phyloP scores from a whole-genome alignment of 2,329 filamentous ascomycete genomes.

The Endoconidiophora laricicola region DNA sequence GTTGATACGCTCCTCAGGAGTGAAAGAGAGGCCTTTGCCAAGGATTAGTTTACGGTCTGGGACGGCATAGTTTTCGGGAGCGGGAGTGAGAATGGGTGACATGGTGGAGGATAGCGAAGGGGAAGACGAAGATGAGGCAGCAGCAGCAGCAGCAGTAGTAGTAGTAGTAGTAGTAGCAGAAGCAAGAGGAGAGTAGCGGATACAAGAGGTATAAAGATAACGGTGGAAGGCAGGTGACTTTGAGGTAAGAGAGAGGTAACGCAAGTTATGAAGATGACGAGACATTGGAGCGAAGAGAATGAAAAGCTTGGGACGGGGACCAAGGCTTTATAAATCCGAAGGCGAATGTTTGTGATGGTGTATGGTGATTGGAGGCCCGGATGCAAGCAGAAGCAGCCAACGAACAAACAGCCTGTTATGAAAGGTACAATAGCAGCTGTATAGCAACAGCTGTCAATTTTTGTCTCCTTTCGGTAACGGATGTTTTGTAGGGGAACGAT shows the following conservation, averaged over 20 bases:
- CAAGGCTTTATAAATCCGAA: constrained; percentile 10
- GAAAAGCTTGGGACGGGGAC: not conserved
- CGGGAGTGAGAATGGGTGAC: not conserved
- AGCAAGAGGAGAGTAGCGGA: not conserved
- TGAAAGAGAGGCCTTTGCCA: constrained; percentile 42
- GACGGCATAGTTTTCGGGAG: not conserved
- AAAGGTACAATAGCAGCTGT: not conserved
- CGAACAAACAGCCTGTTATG: too few relatives aligned
- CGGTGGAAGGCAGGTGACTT: constrained; percentile 6
- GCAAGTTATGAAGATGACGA: constrained; percentile 7
- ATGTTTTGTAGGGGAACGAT: not conserved
- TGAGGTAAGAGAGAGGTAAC: constrained; percentile 4
- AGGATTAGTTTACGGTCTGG: constrained; percentile 12
- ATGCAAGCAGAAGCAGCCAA: not conserved
- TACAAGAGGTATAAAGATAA: constrained; percentile 11
- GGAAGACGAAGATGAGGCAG: constrained; percentile 1
- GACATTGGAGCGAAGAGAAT: constrained; percentile 5
- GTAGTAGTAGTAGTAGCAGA: constrained; percentile 1
- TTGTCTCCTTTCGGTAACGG: not conserved
- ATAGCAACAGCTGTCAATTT: not conserved
- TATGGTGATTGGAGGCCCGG: not conserved
- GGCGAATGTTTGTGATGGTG: constrained; percentile 1
- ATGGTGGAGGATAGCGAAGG: constrained; percentile 2
- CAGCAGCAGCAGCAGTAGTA: not conserved
- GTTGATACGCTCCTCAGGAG: constrained; percentile 42